Conservation (phyloP, 306 rosid genomes). For the Lupinus albus region DNA sequence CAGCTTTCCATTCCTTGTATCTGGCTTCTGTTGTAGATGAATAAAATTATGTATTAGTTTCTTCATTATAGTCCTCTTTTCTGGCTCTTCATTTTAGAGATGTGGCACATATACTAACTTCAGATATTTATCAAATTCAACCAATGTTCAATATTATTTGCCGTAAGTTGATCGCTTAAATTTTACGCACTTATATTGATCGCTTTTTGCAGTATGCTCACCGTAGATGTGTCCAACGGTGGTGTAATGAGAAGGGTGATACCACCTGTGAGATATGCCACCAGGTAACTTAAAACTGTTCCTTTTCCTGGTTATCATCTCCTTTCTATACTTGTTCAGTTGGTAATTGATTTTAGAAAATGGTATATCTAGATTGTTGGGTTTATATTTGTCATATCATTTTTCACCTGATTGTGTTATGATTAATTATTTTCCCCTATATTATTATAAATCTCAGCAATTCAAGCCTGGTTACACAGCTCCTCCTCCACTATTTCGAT, state of each 20-base stretch:
- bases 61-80: not conserved
- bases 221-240: slow-evolving; percentile 83
- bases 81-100: slow-evolving; percentile 16
- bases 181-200: slow-evolving; percentile 1
- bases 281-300: slow-evolving; percentile 60
- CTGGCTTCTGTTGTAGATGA: slow-evolving; percentile 16
- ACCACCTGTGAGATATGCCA: slow-evolving; percentile 94
- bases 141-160: slow-evolving; percentile 26
- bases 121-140: not conserved
- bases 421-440: not conserved
- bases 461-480: slow-evolving; percentile 89
- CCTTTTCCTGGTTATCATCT: slow-evolving; percentile 8
- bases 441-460: slow-evolving; percentile 54
- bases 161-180: slow-evolving; percentile 26
- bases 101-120: not conserved
- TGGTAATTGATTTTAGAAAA: slow-evolving; percentile 6
- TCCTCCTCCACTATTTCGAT: slow-evolving; percentile 82
- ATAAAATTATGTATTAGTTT: slow-evolving; percentile 12
- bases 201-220: slow-evolving; percentile 86
- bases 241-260: slow-evolving; percentile 98
- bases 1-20: not conserved
- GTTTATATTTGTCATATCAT: not conserved
- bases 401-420: slow-evolving; percentile 1
- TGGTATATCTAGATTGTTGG: slow-evolving; percentile 27
- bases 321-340: slow-evolving; percentile 7